A percentile compares a stretch with the other conserved stretches of the same genome.
These are phyloP conservation scores for Chernovozyma sophiae-reginae DNA, from an alignment of 1,139 yeast genomes.

Conservation along the genomic window DNA sequence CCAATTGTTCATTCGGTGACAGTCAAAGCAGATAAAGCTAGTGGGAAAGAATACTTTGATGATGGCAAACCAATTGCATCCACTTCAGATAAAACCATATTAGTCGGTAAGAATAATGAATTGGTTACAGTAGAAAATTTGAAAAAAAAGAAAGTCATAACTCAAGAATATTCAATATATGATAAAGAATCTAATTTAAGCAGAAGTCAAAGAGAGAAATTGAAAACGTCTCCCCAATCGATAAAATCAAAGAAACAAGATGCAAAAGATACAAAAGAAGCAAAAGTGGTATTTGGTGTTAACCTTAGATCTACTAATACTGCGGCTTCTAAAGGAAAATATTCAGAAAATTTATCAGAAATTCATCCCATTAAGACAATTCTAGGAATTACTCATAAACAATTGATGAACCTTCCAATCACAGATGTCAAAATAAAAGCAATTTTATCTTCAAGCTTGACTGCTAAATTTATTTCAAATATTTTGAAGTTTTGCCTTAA, in stretches of 20 bases:
- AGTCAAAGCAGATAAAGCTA: neutral
- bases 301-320: conserved; percentile 30
- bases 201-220: conserved; percentile 7
- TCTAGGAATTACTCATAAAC: conserved; percentile 37
- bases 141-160: conserved; percentile 6
- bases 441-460: conserved; percentile 28
- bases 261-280: neutral
- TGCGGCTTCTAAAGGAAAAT: conserved; percentile 24
- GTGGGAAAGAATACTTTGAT: conserved; percentile 5
- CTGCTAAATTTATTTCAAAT: conserved; percentile 30
- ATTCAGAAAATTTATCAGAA: conserved; percentile 30
- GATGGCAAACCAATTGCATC: conserved; percentile 6
- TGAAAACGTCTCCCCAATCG: conserved; percentile 1
- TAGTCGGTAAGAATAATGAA: conserved; percentile 7
- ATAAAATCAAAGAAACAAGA: neutral
- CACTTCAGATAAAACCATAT: conserved; percentile 3
- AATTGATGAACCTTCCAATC: conserved; percentile 29
- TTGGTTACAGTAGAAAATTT: conserved; percentile 7
- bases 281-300: conserved; percentile 24
- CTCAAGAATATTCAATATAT: conserved; percentile 6
- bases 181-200: conserved; percentile 7
- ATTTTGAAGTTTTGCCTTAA: conserved; percentile 25
- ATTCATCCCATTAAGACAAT: conserved; percentile 37
- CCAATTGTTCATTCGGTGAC: no score
- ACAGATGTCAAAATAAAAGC: conserved; percentile 41